Conservation (phyloP, 495 filamentous ascomycete species). For the Poronia punctata region DNA sequence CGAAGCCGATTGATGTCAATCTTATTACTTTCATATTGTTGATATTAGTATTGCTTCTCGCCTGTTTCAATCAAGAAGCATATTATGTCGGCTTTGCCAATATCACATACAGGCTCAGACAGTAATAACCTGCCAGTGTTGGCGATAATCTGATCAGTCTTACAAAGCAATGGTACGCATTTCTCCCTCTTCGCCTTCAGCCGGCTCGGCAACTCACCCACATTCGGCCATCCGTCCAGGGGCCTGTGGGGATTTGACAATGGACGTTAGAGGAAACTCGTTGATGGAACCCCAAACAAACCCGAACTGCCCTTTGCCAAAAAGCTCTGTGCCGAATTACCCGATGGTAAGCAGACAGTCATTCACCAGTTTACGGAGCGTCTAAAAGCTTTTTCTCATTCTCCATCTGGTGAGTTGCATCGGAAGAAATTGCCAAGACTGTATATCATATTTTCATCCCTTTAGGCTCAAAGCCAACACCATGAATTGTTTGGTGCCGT, state of each 20-base stretch:
- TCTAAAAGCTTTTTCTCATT: conserved; percentile 4
- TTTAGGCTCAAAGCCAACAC: conserved; percentile 7
- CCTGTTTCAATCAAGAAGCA: too few relatives aligned
- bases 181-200: conserved; percentile 6
- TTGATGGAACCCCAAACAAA: background rate
- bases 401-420: background rate
- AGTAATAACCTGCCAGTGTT: background rate
- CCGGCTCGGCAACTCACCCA: conserved; percentile 6
- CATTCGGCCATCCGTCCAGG: conserved; percentile 2
- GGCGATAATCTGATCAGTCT: background rate
- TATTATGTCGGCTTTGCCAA: too few relatives aligned
- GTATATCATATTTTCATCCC: conserved; percentile 5
- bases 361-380: too few relatives aligned
- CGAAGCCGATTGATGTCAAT: background rate
- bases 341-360: conserved; percentile 3
- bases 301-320: conserved; percentile 1
- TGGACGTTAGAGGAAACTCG: background rate
- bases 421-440: conserved; percentile 1
- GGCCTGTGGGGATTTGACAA: conserved; percentile 5
- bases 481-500: too few relatives aligned
- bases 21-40: background rate
- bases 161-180: background rate
- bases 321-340: too few relatives aligned
- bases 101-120: too few relatives aligned
- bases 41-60: conserved; percentile 1